phyloP scores from a whole-genome alignment of 2,329 filamentous ascomycete species.

The Basipetospora sp. region DNA sequence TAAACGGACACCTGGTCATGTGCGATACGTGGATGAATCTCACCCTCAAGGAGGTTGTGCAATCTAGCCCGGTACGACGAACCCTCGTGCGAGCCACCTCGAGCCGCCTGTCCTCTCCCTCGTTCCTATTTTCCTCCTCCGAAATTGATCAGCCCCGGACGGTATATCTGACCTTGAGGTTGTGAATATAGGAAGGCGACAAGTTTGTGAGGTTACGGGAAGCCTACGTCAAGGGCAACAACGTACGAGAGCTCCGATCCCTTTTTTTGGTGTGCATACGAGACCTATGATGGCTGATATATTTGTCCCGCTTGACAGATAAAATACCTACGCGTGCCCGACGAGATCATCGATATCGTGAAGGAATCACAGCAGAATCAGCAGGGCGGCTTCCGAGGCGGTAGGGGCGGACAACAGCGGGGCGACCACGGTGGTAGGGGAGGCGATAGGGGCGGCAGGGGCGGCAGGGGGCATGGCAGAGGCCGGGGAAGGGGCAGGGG shows the following conservation, averaged over 20 bases:
- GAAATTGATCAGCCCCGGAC: neutral
- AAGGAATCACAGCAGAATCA: conserved; percentile 81
- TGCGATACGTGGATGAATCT: conserved; percentile 99
- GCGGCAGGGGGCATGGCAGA: conserved; percentile 38
- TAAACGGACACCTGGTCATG: conserved; percentile 88
- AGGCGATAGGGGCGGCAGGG: conserved; percentile 41
- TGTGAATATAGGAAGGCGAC: conserved; percentile 68
- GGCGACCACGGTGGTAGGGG: conserved; percentile 44
- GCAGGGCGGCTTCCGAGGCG: conserved; percentile 47
- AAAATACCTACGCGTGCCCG: conserved; percentile 90
- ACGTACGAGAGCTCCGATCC: conserved; percentile 44
- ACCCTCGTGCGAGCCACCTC: too few species aligned
- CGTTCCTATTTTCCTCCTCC: too few species aligned
- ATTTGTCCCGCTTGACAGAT: conserved; percentile 45
- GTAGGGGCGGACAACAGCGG: conserved; percentile 43
- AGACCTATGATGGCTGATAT: neutral
- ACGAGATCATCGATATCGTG: conserved; percentile 88
- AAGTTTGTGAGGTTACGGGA: conserved; percentile 85
- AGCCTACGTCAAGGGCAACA: conserved; percentile 93
- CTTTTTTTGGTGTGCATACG: too few species aligned
- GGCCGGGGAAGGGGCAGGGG: conserved; percentile 27
- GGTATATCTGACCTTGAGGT: neutral
- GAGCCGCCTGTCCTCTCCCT: conserved; percentile 8
- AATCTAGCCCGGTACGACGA: conserved; percentile 62
- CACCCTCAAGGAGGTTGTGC: conserved; percentile 89